phyloP scores from a whole-genome alignment of 2,329 filamentous ascomycete genomes.

The Xylariaceae sp. region DNA sequence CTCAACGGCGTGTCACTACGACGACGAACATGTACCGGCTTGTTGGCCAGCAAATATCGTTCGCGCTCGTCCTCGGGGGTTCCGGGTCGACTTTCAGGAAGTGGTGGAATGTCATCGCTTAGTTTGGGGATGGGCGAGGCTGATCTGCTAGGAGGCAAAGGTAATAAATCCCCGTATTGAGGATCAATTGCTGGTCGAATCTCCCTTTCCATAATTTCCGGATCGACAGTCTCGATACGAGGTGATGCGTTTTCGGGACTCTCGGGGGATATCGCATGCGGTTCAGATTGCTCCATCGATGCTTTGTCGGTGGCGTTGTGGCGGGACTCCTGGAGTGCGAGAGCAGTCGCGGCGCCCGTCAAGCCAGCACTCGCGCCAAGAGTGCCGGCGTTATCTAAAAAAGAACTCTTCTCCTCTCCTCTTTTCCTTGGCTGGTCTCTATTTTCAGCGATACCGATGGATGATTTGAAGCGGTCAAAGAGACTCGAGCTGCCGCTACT shows the following conservation, averaged over 20 bases:
- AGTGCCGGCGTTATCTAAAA: conserved; percentile 70
- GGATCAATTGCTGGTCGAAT: conserved; percentile 65
- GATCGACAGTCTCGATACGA: conserved; percentile 44
- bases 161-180: conserved; percentile 61
- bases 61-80: conserved; percentile 47
- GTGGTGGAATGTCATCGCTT: conserved; percentile 41
- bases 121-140: conserved; percentile 40
- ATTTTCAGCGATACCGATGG: conserved; percentile 33
- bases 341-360: conserved; percentile 45
- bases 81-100: conserved; percentile 59
- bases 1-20: conserved; percentile 48
- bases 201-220: conserved; percentile 53
- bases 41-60: conserved; percentile 33
- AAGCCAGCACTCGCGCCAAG: conserved; percentile 66
- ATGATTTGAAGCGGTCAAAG: conserved; percentile 46
- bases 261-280: conserved; percentile 19
- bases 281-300: conserved; percentile 35
- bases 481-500: conserved; percentile 42
- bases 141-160: conserved; percentile 58
- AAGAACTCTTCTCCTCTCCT: conserved; percentile 50
- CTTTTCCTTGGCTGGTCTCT: conserved; percentile 29
- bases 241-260: conserved; percentile 18
- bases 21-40: conserved; percentile 43
- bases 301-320: conserved; percentile 45
- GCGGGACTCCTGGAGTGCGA: conserved; percentile 38